Conservation (phyloP, 108 stramenopile species). For the Conticribra weissflogii region DNA sequence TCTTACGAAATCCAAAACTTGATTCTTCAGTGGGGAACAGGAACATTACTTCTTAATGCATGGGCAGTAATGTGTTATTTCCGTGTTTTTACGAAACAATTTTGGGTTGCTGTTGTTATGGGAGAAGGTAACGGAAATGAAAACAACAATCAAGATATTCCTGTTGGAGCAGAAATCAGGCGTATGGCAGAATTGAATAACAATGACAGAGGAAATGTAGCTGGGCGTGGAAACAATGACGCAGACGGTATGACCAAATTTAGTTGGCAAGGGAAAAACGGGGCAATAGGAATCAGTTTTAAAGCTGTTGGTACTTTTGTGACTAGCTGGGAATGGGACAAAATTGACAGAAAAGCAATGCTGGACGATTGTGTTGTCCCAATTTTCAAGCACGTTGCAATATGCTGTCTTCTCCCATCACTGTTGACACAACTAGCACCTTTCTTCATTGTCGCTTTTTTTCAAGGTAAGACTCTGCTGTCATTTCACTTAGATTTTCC, state of each 20-base stretch:
- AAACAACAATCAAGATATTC: constrained; percentile 26
- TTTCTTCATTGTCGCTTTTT: constrained; percentile 24
- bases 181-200: constrained; percentile 13
- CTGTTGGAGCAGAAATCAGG: constrained; percentile 2
- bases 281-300: constrained; percentile 63
- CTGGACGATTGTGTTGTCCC: constrained; percentile 67
- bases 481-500: no score
- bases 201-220: constrained; percentile 8
- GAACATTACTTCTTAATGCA: constrained; percentile 60
- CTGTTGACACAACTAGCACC: constrained; percentile 7
- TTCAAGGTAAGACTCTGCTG: no score
- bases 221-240: constrained; percentile 1
- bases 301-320: constrained; percentile 44
- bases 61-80: constrained; percentile 69
- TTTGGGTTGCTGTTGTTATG: constrained; percentile 60
- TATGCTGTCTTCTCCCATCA: constrained; percentile 53
- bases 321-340: constrained; percentile 76
- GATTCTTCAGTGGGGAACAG: constrained; percentile 54
- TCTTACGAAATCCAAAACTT: constrained; percentile 10
- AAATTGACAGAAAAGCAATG: constrained; percentile 59
- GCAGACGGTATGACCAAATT: constrained; percentile 1
- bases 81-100: constrained; percentile 60
- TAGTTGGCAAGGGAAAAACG: constrained; percentile 73
- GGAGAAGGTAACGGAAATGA: constrained; percentile 56
- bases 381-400: constrained; percentile 47